Evolutionary conservation across 163 green algal genomes (phyloP).

Genomic region (Scenedesmus sp.): DNA sequence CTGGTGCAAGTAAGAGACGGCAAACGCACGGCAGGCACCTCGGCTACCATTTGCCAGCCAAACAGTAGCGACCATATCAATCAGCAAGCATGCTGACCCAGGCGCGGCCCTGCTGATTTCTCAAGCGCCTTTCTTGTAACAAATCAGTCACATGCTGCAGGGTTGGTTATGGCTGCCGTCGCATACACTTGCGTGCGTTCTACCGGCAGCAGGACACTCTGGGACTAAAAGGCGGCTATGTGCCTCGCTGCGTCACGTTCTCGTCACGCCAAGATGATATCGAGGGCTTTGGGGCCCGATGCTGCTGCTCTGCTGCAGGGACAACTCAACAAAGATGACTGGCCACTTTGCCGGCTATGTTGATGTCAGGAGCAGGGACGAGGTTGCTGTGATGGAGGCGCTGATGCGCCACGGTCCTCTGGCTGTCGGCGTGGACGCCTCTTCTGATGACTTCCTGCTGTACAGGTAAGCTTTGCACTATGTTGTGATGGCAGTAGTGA

Average conservation of each 20-base stretch:
- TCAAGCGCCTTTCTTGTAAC: no score
- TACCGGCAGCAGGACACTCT: no score
- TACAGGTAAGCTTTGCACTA: constrained; percentile 6
- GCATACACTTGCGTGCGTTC: no score
- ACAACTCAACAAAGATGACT: constrained; percentile 36
- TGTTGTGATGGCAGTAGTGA: neutral
- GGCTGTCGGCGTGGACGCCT: constrained; percentile 79
- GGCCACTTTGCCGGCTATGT: constrained; percentile 60
- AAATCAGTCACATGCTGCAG: no score
- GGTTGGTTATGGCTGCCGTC: no score
- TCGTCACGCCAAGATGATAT: neutral
- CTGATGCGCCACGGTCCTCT: constrained; percentile 77
- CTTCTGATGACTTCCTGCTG: constrained; percentile 37
- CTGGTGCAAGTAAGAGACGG: constrained; percentile 57
- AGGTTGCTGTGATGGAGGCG: constrained; percentile 78
- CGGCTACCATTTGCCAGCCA: no score
- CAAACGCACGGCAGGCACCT: neutral
- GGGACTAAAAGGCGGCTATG: no score
- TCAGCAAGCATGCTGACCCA: no score
- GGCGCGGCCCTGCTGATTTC: no score
- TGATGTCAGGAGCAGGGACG: constrained; percentile 67
- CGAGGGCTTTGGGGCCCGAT: neutral
- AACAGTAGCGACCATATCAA: no score
- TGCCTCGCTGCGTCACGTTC: neutral
- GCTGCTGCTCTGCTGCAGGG: constrained; percentile 28